Percentiles rank a stretch among this genome's conserved stretches.
Evolutionary conservation across 192 early-diverging fungal genomes (phyloP).

Genomic region (Chytriomyces sp.): DNA sequence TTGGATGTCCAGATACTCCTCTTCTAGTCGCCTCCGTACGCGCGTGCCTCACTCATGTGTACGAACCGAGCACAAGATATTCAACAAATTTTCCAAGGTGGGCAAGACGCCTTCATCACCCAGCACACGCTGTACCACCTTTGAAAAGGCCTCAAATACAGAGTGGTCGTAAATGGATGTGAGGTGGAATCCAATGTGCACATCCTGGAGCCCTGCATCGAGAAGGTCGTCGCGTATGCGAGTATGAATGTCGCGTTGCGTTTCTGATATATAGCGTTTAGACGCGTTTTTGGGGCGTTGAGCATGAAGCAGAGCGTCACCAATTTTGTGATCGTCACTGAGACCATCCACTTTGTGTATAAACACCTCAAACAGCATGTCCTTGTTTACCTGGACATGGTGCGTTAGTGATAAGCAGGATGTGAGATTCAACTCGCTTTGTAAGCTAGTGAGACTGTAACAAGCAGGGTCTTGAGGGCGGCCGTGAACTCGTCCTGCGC

Average conservation of each 20-base stretch:
- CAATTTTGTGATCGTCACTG: conserved; percentile 93
- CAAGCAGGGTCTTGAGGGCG: conserved; percentile 71
- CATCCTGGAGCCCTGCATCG: conserved; percentile 72
- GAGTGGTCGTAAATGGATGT: conserved; percentile 94
- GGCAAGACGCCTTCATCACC: conserved; percentile 61
- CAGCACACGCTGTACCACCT: conserved; percentile 91
- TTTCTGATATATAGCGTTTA: conserved; percentile 60
- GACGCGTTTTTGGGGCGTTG: background rate
- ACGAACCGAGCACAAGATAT: conserved; percentile 85
- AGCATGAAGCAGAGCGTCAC: conserved; percentile 36
- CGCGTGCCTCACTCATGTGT: background rate
- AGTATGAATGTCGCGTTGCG: conserved; percentile 92
- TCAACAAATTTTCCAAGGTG: conserved; percentile 82
- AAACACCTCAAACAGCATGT: conserved; percentile 90
- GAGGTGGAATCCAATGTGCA: conserved; percentile 80
- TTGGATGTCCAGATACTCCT: too few relatives aligned
- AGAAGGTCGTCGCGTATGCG: conserved; percentile 83
- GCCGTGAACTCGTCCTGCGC: conserved; percentile 91
- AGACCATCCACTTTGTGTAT: conserved; percentile 97
- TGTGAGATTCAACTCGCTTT: conserved; percentile 19
- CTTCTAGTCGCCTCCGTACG: too few relatives aligned
- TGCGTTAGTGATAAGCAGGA: background rate
- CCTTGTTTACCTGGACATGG: conserved; percentile 61
- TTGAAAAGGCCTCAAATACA: conserved; percentile 92
- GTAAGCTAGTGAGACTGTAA: conserved; percentile 75